Base-by-base conservation (phyloP, 2,329 filamentous ascomycete genomes). In the Trichoderma afroharzianum region DNA sequence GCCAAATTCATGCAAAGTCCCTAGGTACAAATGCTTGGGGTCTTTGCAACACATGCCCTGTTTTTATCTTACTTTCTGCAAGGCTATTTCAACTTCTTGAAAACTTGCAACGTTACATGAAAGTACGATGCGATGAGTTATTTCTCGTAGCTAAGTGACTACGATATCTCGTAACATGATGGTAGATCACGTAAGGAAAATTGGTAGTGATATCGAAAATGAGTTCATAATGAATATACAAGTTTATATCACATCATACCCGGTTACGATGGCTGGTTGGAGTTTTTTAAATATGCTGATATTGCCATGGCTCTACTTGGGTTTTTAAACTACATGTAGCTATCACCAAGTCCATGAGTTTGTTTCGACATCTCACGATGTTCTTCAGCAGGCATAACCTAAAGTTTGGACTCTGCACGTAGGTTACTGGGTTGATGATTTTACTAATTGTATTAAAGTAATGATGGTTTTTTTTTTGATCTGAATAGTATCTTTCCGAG, bases 101-200 rank as follows among this genome's bases (percentile, higher is more conserved):
- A n/a, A 63, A 9, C 8, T 50, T 28, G 62, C 62, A 64, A 64
- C 43, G 62, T 64, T 64, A 64, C 62, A 53, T 53, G 18, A 32
- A 15, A 50, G 15, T 30, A 15, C 8, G 21, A 26, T 64, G 30
- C 9, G 9, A 24, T 14, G 21, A 1, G 7, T 24, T 24, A 14
- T 12, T 24, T 21, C 11, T 32, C n/a, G 3, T 24, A 14, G 39
- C 3, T 18, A n/a, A 43, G 15, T 15, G n/a, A 6, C 11, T 9
- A 53, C 21, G 1, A 21, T 30, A 47, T 24, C 9, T 15, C 43
- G 9, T 21, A 21, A 24, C 24, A 53, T 53, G 21, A 53, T 7
- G 47, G 11, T 14, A 53, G 3, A 24, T 53, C 47, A 53, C 21
- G 21, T 24, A 53, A 6, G 3, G 11, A 53, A 1, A 14, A 24